Evolutionary conservation across 1,284 basidiomycete genomes (phyloP).

Genomic region (Mycena sp.): DNA sequence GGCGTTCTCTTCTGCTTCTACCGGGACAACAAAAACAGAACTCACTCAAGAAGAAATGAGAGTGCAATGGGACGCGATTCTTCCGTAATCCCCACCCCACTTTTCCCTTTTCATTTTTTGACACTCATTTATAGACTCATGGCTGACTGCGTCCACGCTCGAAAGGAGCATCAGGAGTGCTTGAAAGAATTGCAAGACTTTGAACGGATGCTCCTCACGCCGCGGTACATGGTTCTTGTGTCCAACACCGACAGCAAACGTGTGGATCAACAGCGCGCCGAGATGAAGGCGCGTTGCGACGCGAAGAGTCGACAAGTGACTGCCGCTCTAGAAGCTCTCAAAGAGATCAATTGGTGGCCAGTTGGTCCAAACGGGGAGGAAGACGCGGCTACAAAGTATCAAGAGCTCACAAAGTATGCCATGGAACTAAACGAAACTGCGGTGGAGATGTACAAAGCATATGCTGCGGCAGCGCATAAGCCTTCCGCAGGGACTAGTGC

Average conservation of each 20-base stretch:
- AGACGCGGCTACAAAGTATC: conserved; percentile 36
- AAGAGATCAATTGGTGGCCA: conserved; percentile 54
- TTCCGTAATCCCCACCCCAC: conserved; percentile 13
- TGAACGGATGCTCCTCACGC: conserved; percentile 10
- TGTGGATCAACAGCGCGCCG: conserved; percentile 33
- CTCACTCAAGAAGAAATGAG: no score
- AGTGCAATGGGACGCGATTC: conserved; percentile 21
- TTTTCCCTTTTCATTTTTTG: not conserved
- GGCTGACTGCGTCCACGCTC: conserved; percentile 14
- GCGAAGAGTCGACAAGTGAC: conserved; percentile 42
- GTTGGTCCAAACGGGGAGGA: conserved; percentile 35
- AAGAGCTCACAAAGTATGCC: conserved; percentile 41
- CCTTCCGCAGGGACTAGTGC: conserved; percentile 6
- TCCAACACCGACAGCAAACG: conserved; percentile 2
- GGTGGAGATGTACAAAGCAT: no score
- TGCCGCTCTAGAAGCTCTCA: conserved; percentile 38
- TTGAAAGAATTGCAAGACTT: not conserved
- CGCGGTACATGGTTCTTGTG: conserved; percentile 5
- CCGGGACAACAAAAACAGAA: no score
- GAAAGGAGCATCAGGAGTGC: conserved; percentile 4
- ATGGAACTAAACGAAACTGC: conserved; percentile 35
- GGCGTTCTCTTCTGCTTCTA: no score
- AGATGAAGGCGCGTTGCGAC: conserved; percentile 35
- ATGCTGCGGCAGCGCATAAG: conserved; percentile 14
- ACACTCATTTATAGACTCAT: conserved; percentile 16